Percentiles rank a stretch among this genome's conserved stretches.
phyloP scores from a whole-genome alignment of 75 land plant species.

The Azolla pinnata region DNA sequence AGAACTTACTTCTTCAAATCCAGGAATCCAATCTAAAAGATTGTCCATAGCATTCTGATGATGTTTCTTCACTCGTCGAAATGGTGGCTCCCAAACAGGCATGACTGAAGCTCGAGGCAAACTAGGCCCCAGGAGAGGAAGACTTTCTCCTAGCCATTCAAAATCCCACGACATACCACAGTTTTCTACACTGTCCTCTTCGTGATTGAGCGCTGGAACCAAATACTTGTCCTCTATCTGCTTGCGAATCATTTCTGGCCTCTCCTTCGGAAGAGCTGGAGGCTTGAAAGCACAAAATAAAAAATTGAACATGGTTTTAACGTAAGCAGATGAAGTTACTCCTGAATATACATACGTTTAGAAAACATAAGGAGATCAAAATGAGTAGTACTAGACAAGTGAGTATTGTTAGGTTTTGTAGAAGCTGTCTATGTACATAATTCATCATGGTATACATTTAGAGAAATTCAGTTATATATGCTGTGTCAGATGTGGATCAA shows the following conservation, averaged over 20 bases:
- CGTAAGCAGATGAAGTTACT: not conserved
- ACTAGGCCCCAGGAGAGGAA: constrained; percentile 50
- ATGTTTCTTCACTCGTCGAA: constrained; percentile 37
- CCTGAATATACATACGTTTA: not conserved
- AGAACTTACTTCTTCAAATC: constrained; percentile 23
- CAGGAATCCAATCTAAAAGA: constrained; percentile 28
- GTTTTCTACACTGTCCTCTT: constrained; percentile 47
- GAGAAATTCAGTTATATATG: no score
- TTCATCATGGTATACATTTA: no score
- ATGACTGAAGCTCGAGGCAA: constrained; percentile 46
- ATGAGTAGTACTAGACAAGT: no score
- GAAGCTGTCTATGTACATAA: no score
- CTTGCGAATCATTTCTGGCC: constrained; percentile 41
- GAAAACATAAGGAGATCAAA: not conserved
- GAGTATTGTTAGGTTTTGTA: no score
- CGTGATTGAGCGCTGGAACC: constrained; percentile 52
- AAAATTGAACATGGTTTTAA: constrained; percentile 2
- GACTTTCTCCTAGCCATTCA: constrained; percentile 81
- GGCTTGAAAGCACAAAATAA: no score
- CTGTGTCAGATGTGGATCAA: no score
- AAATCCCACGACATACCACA: constrained; percentile 87
- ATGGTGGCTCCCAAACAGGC: constrained; percentile 89
- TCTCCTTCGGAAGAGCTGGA: constrained; percentile 65
- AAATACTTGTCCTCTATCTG: constrained; percentile 64
- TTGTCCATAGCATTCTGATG: not conserved